Percentiles rank a stretch among this genome's conserved stretches.
phyloP scores from a whole-genome alignment of 2,329 filamentous ascomycete species.

The Trichoderma breve region DNA sequence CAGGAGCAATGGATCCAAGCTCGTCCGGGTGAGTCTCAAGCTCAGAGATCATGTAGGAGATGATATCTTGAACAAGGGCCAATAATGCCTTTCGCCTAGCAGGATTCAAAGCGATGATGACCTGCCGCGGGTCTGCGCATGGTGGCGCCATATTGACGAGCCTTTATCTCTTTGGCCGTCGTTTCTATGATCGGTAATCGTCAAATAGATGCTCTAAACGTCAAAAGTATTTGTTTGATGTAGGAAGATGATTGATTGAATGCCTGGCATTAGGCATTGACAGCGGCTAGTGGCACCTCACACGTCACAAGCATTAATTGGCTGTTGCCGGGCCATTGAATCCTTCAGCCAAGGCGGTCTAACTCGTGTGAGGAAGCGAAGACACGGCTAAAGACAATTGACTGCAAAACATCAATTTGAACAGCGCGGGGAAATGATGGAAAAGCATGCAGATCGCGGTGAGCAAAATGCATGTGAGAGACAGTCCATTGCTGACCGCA shows the following conservation, averaged over 20 bases:
- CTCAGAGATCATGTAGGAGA: constrained; percentile 53
- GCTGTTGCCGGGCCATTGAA: neutral
- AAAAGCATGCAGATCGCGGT: neutral
- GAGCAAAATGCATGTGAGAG: neutral
- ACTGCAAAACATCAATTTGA: neutral
- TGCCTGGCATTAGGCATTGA: neutral
- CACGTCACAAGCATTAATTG: neutral
- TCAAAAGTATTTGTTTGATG: neutral
- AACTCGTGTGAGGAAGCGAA: too few relatives aligned
- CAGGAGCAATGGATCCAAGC: constrained; percentile 31
- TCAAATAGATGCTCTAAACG: neutral
- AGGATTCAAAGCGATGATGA: constrained; percentile 54
- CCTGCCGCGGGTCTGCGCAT: constrained; percentile 53
- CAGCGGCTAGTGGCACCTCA: neutral
- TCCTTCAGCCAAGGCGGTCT: neutral
- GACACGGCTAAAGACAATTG: neutral
- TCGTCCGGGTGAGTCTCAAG: constrained; percentile 41
- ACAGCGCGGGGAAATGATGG: neutral
- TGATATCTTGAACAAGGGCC: constrained; percentile 50
- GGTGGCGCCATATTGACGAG: constrained; percentile 50
- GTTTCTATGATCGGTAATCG: neutral
- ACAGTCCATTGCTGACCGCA: neutral
- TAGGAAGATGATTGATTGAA: neutral
- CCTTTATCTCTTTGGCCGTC: neutral
- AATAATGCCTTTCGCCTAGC: constrained; percentile 52